Conservation (phyloP, 805 yeast species). For the Pichia kluyveri region DNA sequence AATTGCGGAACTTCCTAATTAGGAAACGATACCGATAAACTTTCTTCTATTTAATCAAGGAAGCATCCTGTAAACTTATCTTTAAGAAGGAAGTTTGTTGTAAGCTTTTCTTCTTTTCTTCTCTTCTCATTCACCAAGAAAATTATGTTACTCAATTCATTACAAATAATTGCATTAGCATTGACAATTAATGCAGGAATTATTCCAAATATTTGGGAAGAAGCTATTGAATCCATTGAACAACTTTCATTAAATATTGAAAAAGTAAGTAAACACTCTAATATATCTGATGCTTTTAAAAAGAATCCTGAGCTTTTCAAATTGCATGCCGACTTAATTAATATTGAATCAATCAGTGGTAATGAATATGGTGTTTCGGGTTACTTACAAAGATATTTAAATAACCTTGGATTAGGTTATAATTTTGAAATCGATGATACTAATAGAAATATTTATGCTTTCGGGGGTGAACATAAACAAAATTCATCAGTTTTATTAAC, state of each 20-base stretch:
- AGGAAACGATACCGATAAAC: neutral
- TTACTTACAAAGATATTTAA: slow-evolving; percentile 32
- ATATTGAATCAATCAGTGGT: slow-evolving; percentile 28
- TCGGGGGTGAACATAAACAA: slow-evolving; percentile 31
- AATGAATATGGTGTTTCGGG: slow-evolving; percentile 30
- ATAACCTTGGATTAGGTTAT: slow-evolving; percentile 40
- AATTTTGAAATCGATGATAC: slow-evolving; percentile 26
- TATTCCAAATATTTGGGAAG: neutral
- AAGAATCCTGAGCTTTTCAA: slow-evolving; percentile 17
- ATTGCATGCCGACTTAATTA: slow-evolving; percentile 29
- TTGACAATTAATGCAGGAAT: neutral
- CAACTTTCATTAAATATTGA: neutral
- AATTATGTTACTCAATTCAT: neutral
- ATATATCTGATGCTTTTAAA: slow-evolving; percentile 1
- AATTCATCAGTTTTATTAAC: slow-evolving; percentile 41
- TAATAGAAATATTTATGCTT: slow-evolving; percentile 42
- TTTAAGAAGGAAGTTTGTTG: no score
- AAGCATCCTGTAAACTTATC: no score
- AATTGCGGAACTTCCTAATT: neutral
- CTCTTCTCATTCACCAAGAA: neutral
- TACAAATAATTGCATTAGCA: neutral
- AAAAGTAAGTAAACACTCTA: neutral
- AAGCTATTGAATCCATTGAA: neutral
- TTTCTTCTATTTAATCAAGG: no score
- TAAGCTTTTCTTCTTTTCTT: no score